Evolutionary conservation across 352 stramenopile species (phyloP).

Genomic region (Globisporangium apiculatum): DNA sequence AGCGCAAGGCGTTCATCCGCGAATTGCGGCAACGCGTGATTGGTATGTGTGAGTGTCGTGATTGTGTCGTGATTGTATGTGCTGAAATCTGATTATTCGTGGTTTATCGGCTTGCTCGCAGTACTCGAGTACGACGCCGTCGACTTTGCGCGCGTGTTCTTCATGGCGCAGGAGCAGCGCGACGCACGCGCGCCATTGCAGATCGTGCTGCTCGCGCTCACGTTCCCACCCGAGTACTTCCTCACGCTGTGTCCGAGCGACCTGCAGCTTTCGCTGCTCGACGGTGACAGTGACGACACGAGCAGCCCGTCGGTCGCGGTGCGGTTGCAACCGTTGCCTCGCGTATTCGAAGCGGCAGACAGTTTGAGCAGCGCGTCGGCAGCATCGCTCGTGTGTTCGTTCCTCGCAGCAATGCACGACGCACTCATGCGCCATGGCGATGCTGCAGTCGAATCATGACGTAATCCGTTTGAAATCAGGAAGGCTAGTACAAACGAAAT

Average conservation of each 20-base stretch:
- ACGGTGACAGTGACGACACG: conserved; percentile 11
- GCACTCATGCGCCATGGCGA: neutral
- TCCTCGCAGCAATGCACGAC: neutral
- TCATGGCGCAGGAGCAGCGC: conserved; percentile 43
- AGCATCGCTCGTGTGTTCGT: neutral
- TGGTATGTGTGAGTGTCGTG: conserved; percentile 11
- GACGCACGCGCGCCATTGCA: conserved; percentile 22
- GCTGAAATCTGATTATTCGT: neutral
- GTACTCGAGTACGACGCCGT: conserved; percentile 44
- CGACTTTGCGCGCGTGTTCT: conserved; percentile 40
- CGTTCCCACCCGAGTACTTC: conserved; percentile 35
- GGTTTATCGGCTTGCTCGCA: conserved; percentile 4
- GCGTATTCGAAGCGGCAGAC: neutral
- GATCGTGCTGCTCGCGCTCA: conserved; percentile 29
- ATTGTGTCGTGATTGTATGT: neutral
- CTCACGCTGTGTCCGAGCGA: conserved; percentile 32
- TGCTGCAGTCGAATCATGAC: neutral
- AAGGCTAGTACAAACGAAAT: no score
- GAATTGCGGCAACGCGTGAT: conserved; percentile 24
- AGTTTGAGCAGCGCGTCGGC: no score
- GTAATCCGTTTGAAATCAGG: no score
- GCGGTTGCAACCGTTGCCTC: neutral
- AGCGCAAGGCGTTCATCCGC: conserved; percentile 28
- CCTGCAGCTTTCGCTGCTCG: conserved; percentile 26
- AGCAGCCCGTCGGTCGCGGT: neutral